These are phyloP conservation scores for Chalciporus chontae DNA, from an alignment of 768 basidiomycete genomes.

Conservation along the genomic window DNA sequence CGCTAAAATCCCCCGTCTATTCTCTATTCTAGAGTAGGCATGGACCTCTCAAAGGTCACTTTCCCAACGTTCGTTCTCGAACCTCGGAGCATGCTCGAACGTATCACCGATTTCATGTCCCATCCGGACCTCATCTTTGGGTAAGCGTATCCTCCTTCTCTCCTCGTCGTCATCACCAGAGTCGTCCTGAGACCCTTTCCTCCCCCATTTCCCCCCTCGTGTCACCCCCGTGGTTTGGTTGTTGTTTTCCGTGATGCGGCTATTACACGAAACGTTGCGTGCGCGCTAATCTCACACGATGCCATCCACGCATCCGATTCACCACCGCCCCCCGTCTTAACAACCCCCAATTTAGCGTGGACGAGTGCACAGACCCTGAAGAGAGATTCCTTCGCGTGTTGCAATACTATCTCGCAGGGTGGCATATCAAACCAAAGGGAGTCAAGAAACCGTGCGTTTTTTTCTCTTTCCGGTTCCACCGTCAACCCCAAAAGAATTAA, in stretches of 20 bases:
- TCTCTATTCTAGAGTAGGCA: constrained; percentile 66
- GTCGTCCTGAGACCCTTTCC: constrained; percentile 20
- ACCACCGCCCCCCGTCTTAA: not conserved
- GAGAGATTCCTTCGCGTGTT: constrained; percentile 90
- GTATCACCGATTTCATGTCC: constrained; percentile 99
- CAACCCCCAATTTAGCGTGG: constrained; percentile 54
- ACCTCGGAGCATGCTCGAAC: constrained; percentile 94
- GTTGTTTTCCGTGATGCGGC: not conserved
- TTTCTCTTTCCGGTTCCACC: not conserved
- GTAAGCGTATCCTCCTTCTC: constrained; percentile 49
- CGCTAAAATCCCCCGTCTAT: constrained; percentile 9
- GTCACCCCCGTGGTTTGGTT: too few relatives aligned
- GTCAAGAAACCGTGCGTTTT: constrained; percentile 94
- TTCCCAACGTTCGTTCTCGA: constrained; percentile 95
- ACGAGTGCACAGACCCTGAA: constrained; percentile 74
- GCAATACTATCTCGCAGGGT: constrained; percentile 95
- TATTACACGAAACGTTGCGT: not conserved
- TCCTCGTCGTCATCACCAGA: constrained; percentile 10
- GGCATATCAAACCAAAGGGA: constrained; percentile 99
- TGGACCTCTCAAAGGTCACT: constrained; percentile 94
- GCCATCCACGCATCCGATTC: not conserved
- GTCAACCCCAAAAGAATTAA: constrained; percentile 1
- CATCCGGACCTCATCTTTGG: constrained; percentile 97
- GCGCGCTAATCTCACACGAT: not conserved
- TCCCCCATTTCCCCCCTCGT: not conserved